Base-by-base conservation (phyloP, 2,329 filamentous ascomycete genomes). In the Aspergillus pseudoterreus region DNA sequence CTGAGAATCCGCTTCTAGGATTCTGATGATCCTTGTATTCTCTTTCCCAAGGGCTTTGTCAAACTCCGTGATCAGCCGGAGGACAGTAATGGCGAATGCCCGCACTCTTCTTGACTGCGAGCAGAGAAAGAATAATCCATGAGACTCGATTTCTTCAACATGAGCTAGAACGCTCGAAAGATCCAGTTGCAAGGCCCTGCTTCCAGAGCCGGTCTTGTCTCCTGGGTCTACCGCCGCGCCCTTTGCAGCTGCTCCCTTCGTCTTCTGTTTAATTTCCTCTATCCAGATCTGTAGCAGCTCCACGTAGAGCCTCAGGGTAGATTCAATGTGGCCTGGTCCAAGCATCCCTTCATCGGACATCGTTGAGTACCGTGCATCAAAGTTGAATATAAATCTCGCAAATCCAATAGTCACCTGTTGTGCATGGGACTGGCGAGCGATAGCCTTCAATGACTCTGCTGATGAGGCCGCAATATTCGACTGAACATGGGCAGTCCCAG, bases 341-440 rank as follows among this genome's bases (percentile, higher is more conserved):
- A 99, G 83, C 86, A 99, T 94, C 2, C 94, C 94, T 30, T 95
- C 94, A 64, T 99, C 94, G 9, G 92, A 96, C 85, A 97, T 96
- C 30, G 94, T 97, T 1, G 92, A 90, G 69, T 99, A 99, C 21
- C 92, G 85, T 59, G 95, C 92, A 69, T 99, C 95, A 68, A 97
- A 99, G 61, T 94, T 96, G 75, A 99, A 99, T 48, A 99, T 99
- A 71, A 97, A 99, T 22, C 92, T 82, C 35, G 94, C 90, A 71
- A 99, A 99, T 0, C 94, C 92, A 71, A 95, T 96, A 0, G 92
- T 96, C 3, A 99, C 94, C 69, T 94, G 89, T 61, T 99, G 91
- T 0, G 94, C 92, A 71, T 96, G 88, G 6, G 87, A 89, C 64
- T 99, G 94, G 30, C 89, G 82, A 10, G 95, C 94, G 62, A 99